These are phyloP conservation scores for Arxiozyma bovina DNA, from an alignment of 1,139 yeast genomes.

Conservation along the genomic window DNA sequence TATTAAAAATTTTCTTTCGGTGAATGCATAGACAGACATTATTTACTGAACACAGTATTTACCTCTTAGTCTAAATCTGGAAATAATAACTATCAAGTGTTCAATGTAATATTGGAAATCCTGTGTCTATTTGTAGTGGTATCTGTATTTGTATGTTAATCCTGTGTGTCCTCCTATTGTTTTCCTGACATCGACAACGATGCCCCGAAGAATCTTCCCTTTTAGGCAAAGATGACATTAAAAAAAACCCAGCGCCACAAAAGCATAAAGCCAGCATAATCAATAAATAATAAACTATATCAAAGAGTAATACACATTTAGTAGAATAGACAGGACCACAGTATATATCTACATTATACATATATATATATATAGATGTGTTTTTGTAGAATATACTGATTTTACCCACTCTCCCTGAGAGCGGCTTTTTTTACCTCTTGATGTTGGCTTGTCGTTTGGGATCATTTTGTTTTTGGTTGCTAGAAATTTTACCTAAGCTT, in stretches of 20 bases:
- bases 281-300: background rate
- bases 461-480: background rate
- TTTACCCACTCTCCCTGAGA: background rate
- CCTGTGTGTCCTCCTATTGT: background rate
- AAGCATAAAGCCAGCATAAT: background rate
- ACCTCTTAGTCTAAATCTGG: background rate
- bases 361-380: too few relatives aligned
- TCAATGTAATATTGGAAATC: background rate
- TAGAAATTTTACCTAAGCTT: background rate
- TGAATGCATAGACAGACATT: background rate
- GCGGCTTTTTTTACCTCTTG: too few relatives aligned
- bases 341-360: too few relatives aligned
- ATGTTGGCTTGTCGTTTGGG: background rate
- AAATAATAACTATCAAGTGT: too few relatives aligned
- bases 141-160: too few relatives aligned
- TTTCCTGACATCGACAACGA: background rate
- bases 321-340: too few relatives aligned
- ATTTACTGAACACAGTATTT: background rate
- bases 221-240: background rate
- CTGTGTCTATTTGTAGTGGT: background rate
- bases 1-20: too few relatives aligned
- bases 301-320: background rate
- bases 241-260: constrained; percentile 1
- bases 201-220: background rate
- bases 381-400: background rate